Base-by-base conservation (phyloP, 805 yeast genomes). In the Alloascoidea africana region DNA sequence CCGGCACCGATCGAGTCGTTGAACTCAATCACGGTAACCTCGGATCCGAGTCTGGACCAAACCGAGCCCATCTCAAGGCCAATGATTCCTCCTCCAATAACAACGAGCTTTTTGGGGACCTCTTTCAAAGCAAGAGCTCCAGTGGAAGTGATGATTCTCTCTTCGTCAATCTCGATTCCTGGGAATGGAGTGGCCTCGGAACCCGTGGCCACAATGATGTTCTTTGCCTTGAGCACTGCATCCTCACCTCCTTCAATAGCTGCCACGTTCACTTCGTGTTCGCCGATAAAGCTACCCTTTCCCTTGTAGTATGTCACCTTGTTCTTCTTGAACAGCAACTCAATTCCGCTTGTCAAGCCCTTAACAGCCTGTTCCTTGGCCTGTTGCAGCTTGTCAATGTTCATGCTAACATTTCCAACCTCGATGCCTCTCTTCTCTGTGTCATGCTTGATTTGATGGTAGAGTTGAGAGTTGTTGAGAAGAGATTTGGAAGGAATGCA, bases 11-110 rank as follows among this genome's bases (percentile, higher is more conserved):
- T 80, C 45, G 91, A 70, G 51, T 69, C 68, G 61, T 78, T 84
- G 75, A 73, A 91, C 70, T 91, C 99, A 43, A 91, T 65, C 40
- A 91, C 80, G 34, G 96, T 89, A 46, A 91, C 98, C 66, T 91
- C 86, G 33, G 95, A 66, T 34, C 99, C 99, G 52, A 91, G 66
- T 64, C 98, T 76, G 41, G 87, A 66, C 79, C 93, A 91, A 36
- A 91, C 99, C 17, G 97, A 87, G 45, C 95, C 98, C 96, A 91
- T 91, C 68, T 91, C 99, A 50, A 91, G 74, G 55, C 99, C 99
- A 58, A 91, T 91, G 66, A 91, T 89, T 70, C 99, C 98, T 65
- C 96, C 99, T 59, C 99, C 99, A 53, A 91, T 89, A 63, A 91
- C 76, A 48, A 89, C 80, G 55, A 91, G 54, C 58, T 70, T 76